Percentiles rank a stretch among this genome's conserved stretches.
Conservation (phyloP, 2,329 filamentous ascomycete genomes). For the Colletotrichum sp. region DNA sequence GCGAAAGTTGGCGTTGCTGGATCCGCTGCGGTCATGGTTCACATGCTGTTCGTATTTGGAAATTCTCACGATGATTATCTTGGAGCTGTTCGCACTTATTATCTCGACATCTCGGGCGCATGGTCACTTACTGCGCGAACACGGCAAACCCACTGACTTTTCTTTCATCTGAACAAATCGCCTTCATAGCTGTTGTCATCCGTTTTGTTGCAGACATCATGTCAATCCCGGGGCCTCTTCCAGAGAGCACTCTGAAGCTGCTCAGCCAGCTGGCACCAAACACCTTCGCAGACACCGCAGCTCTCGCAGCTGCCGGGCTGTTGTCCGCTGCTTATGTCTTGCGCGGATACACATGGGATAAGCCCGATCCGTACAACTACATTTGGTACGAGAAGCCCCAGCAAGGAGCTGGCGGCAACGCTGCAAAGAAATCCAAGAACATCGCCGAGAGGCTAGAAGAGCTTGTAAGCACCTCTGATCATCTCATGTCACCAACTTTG, state of each 20-base stretch:
- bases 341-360: conserved; percentile 49
- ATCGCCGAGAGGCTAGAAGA: conserved; percentile 42
- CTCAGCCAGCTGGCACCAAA: conserved; percentile 24
- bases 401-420: conserved; percentile 26
- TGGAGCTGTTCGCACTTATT: not conserved
- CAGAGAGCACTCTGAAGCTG: conserved; percentile 9
- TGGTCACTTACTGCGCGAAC: not conserved
- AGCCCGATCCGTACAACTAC: conserved; percentile 52
- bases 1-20: not conserved
- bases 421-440: conserved; percentile 45
- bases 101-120: not conserved
- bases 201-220: not conserved
- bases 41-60: not conserved
- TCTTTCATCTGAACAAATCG: no score
- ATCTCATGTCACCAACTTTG: no score
- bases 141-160: not conserved
- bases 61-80: not conserved
- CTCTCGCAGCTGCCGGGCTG: conserved; percentile 27
- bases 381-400: conserved; percentile 54
- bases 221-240: conserved; percentile 2
- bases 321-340: conserved; percentile 41
- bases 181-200: not conserved
- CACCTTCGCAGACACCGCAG: conserved; percentile 27
- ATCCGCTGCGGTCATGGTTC: not conserved
- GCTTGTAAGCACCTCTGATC: conserved; percentile 21